Base-by-base conservation (phyloP, 306 rosid species). In the Inga oerstediana region DNA sequence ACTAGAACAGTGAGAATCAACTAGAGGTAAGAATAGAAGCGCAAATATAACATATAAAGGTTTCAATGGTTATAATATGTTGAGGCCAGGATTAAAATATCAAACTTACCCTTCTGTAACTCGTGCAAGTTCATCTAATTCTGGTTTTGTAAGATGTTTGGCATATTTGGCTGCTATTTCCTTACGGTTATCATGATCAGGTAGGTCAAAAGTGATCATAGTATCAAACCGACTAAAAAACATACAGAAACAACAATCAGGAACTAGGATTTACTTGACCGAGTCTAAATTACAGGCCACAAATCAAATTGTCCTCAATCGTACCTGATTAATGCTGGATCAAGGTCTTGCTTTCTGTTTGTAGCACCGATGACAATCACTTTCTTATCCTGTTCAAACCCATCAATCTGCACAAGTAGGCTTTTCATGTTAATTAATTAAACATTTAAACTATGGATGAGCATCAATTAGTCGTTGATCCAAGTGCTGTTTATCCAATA, bases 361-460 rank as follows among this genome's bases (percentile, higher is more conserved):
- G 98, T 95, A 41, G 98, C 98, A 79, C 95, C 98, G 87, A 95
- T 92, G 68, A 95, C 98, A 67, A 93, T 89, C 69, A 95, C 98
- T 84, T 90, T 93, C 82, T 92, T 95, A 82, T 89, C 94, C 87
- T 95, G 98, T 84, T 93, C 98, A 81, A 93, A 95, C 48, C 98
- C 98, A 88, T 95, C 98, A 77, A 95, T 93, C 98, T 95, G 97
- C 86, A 84, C 22, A 81, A 75, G 76, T 74, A 76, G 68, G 22
- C 80, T 16, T 72, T 77, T 49, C 75, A 61, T 0, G 37, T 24
- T 27, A 20, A 80, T 80, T 27, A 20, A 77, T 80, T 39, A 6
- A 39, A 39, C 43, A 39, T 39, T 30, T 24, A 35, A 76, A 35
- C 30, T 22, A 67, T 17, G 32, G 49, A 69, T 69, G 48, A 41